Evolutionary conservation across 2,329 filamentous ascomycete species (phyloP).

Genomic region (Ambrosiella xylebori): DNA sequence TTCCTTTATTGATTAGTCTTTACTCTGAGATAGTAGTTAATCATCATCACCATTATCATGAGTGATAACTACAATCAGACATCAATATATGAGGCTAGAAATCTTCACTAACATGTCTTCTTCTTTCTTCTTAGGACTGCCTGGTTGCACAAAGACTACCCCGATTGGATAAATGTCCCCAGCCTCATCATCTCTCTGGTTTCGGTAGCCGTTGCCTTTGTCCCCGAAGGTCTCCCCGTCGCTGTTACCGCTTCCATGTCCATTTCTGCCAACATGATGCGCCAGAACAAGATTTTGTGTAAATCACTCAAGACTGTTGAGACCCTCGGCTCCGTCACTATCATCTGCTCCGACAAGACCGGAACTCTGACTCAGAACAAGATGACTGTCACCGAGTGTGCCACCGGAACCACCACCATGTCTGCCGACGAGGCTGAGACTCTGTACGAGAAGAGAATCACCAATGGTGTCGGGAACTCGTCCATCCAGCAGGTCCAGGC

Average conservation of each 20-base stretch:
- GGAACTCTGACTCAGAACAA: conserved; percentile 96
- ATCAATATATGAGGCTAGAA: no score
- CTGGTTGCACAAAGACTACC: conserved; percentile 87
- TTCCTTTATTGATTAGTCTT: not conserved
- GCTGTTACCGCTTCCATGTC: conserved; percentile 97
- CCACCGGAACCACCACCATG: conserved; percentile 75
- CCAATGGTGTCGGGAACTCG: conserved; percentile 36
- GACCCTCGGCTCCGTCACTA: conserved; percentile 94
- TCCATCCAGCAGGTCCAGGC: conserved; percentile 65
- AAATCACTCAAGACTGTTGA: conserved; percentile 92
- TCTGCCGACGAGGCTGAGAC: conserved; percentile 58
- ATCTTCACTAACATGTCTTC: conserved; percentile 23
- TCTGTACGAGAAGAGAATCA: not conserved
- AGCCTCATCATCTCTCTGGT: conserved; percentile 48
- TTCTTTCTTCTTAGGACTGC: conserved; percentile 51
- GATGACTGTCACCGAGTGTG: conserved; percentile 93
- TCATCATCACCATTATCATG: no score
- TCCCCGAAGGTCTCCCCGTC: conserved; percentile 90
- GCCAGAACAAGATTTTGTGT: conserved; percentile 92
- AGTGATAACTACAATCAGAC: no score
- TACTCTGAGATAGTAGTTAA: no score
- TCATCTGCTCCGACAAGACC: conserved; percentile 99
- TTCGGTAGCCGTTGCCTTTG: conserved; percentile 91
- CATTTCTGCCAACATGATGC: conserved; percentile 95
- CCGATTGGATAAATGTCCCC: conserved; percentile 98